Base-by-base conservation (phyloP, 805 yeast species). In the Hanseniaspora clermontiae region DNA sequence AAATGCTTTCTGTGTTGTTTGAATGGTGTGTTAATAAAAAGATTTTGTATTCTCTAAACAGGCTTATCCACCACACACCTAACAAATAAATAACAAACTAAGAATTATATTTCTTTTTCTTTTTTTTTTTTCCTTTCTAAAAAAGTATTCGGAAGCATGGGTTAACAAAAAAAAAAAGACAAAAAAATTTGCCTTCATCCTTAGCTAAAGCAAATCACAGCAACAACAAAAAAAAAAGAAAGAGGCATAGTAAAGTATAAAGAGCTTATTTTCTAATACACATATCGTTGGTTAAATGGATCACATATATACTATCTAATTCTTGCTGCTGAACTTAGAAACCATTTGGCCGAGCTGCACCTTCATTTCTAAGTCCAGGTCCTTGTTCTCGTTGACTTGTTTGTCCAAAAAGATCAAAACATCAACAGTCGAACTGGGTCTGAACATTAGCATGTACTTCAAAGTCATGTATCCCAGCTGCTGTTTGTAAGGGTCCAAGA, bases 401-500 rank as follows among this genome's bases (percentile, higher is more conserved):
- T 58, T 51, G 20, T 62, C 60, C 40, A 69, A 59, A 17, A 74
- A 58, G 31, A 63, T 39, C 66, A 73, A 60, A 34, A 69, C 64
- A 46, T 60, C 57, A 5, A 61, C 60, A 59, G 82, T 79, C 32
- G 80, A 87, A 0, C 97, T 97, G 0, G 96, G 96, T 63, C 95
- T 78, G 68, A 87, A 86, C 91, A 88, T 85, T 55, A 90, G 79
- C 59, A 93, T 70, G 64, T 84, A 87, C 61, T 86, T 87, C 57
- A 95, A 70, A 1, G 95, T 81, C 62, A 87, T 83, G 62, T 87
- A 81, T 0, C 97, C 98, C 27, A 91, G 71, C 52, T 82, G 77
- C 24, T 81, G 74, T 68, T 97, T 78, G 24, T 80, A 84, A 0
- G 97, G 97, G 66, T 93, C 97, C 47, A 79, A 72, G 65, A 96